These are phyloP conservation scores for Pseudocercospora crystallina DNA, from an alignment of 2,329 filamentous ascomycete species.

Conservation along the genomic window DNA sequence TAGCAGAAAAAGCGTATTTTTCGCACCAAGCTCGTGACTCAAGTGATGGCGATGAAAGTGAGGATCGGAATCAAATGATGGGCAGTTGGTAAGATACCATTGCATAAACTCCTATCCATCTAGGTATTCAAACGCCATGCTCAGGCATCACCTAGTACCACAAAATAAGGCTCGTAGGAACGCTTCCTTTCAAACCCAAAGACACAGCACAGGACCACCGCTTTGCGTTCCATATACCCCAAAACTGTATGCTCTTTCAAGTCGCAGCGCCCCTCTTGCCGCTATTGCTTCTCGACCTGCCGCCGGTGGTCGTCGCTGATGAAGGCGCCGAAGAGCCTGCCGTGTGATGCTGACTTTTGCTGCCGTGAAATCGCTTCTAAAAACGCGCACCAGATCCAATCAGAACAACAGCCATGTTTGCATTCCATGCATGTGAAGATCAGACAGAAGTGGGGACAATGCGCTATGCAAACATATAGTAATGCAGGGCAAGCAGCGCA, in stretches of 20 bases:
- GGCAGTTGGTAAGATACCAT: conserved; percentile 19
- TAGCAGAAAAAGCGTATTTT: no score
- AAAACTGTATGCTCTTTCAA: conserved; percentile 10
- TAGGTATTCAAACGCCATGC: conserved; percentile 26
- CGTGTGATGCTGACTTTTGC: conserved; percentile 23
- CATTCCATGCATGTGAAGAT: conserved; percentile 15
- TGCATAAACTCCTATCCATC: conserved; percentile 22
- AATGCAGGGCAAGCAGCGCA: conserved; percentile 1
- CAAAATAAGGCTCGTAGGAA: background rate
- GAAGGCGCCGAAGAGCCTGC: conserved; percentile 12
- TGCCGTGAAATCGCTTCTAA: conserved; percentile 26
- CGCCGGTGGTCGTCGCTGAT: conserved; percentile 10
- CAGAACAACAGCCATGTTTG: conserved; percentile 24
- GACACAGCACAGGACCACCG: conserved; percentile 4
- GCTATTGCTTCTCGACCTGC: conserved; percentile 24
- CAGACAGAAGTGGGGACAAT: background rate
- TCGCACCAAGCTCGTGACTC: background rate
- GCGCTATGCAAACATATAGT: conserved; percentile 18
- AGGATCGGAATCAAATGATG: background rate
- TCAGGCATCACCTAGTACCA: conserved; percentile 8
- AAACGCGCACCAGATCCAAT: conserved; percentile 21
- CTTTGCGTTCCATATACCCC: conserved; percentile 6
- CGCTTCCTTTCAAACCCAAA: conserved; percentile 12
- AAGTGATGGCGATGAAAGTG: background rate
- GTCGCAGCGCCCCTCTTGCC: conserved; percentile 17